These are phyloP conservation scores for Aspergillus cejpii DNA, from an alignment of 2,329 filamentous ascomycete genomes.

Conservation along the genomic window DNA sequence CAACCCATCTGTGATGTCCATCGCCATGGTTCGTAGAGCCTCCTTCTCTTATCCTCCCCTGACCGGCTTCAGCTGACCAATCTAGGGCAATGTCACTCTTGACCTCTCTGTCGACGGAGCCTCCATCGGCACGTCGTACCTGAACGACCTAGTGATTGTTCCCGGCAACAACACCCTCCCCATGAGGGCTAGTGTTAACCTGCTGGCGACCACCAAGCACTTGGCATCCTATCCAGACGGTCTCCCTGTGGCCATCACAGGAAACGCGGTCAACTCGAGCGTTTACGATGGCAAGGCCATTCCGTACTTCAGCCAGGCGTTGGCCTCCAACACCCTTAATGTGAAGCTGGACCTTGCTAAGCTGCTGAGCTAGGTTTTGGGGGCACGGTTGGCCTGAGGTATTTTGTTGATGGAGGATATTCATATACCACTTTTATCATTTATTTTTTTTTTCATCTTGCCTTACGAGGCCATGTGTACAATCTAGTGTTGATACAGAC, in stretches of 20 bases:
- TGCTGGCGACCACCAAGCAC: conserved; percentile 31
- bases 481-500: neutral
- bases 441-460: conserved; percentile 4
- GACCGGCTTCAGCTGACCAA: conserved; percentile 5
- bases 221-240: conserved; percentile 42
- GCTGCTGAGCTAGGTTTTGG: conserved; percentile 17
- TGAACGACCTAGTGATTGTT: conserved; percentile 47
- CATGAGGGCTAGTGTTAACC: conserved; percentile 47
- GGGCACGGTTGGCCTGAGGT: neutral
- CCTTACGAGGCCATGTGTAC: neutral
- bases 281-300: conserved; percentile 46
- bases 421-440: neutral
- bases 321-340: conserved; percentile 43
- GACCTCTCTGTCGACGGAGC: conserved; percentile 45
- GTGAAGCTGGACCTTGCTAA: conserved; percentile 42
- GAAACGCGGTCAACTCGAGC: conserved; percentile 45
- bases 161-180: conserved; percentile 51
- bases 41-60: neutral
- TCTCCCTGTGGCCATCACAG: conserved; percentile 47
- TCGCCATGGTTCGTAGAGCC: conserved; percentile 41
- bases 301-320: conserved; percentile 49
- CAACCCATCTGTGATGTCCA: conserved; percentile 54
- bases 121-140: conserved; percentile 45
- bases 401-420: neutral
- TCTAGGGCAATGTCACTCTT: conserved; percentile 51